Evolutionary conservation across 2,329 filamentous ascomycete genomes (phyloP).

Genomic region (Pseudogymnoascus sp.): DNA sequence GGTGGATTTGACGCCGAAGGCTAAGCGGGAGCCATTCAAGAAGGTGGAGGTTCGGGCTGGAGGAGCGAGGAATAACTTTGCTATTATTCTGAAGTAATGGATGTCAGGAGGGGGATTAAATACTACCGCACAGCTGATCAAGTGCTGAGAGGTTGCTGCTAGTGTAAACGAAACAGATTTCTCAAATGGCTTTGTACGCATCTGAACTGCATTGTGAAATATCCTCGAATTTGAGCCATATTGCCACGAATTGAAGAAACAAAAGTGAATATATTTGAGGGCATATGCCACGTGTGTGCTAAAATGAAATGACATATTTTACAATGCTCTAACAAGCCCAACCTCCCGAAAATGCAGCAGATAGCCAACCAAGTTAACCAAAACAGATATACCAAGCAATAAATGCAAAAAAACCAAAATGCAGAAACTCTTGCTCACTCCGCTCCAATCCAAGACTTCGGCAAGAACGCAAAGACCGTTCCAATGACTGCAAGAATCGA

Average conservation of each 20-base stretch:
- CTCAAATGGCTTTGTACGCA: not conserved
- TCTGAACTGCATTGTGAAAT: not conserved
- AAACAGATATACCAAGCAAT: not conserved
- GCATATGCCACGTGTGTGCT: not conserved
- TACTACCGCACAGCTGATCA: conserved; percentile 7
- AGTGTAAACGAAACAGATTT: conserved; percentile 10
- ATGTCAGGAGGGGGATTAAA: not conserved
- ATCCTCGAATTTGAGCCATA: not conserved
- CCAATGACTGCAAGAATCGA: conserved; percentile 64
- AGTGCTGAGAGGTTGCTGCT: conserved; percentile 9
- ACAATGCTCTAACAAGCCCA: not conserved
- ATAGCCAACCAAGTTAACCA: not conserved
- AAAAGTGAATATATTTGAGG: not conserved
- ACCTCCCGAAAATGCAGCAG: not conserved
- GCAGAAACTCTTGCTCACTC: conserved; percentile 24
- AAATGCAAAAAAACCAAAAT: not conserved
- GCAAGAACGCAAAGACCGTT: conserved; percentile 82
- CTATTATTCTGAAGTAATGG: conserved; percentile 55
- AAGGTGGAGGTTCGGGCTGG: conserved; percentile 77
- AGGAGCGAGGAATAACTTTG: conserved; percentile 79
- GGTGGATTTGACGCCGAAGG: conserved; percentile 20
- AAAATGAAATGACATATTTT: not conserved
- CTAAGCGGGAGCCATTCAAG: conserved; percentile 39
- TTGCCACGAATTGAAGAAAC: not conserved
- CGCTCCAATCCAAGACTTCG: conserved; percentile 63